Conservation (phyloP, 73 alveolate genomes). For the Paramecium sonneborni region DNA sequence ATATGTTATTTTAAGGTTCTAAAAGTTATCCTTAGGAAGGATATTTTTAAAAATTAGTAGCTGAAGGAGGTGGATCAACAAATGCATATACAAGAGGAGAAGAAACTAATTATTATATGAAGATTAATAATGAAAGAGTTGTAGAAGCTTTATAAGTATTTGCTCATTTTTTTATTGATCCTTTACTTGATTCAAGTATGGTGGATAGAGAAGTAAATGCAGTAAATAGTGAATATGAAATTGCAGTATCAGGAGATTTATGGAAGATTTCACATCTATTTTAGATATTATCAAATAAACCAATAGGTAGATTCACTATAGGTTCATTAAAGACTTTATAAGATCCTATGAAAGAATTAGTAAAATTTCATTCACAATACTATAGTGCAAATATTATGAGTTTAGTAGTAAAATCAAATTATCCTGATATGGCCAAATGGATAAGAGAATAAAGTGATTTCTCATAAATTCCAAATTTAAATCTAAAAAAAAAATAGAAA, state of each 20-base stretch:
- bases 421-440: conserved; percentile 54
- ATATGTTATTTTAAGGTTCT: conserved; percentile 72
- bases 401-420: conserved; percentile 50
- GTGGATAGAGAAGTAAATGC: conserved; percentile 65
- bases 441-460: conserved; percentile 36
- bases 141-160: conserved; percentile 56
- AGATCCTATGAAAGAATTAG: conserved; percentile 49
- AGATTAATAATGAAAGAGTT: conserved; percentile 47
- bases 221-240: conserved; percentile 58
- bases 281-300: conserved; percentile 41
- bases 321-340: conserved; percentile 19
- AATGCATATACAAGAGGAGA: conserved; percentile 62
- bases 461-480: background rate
- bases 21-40: conserved; percentile 63
- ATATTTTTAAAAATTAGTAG: conserved; percentile 16
- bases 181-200: conserved; percentile 46
- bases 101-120: conserved; percentile 61
- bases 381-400: conserved; percentile 52
- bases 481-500: background rate
- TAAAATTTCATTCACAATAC: background rate
- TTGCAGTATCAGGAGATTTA: conserved; percentile 53
- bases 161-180: conserved; percentile 63
- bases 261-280: conserved; percentile 45
- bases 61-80: conserved; percentile 62
- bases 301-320: conserved; percentile 54